These are phyloP conservation scores for Diaporthe citrichinensis DNA, from an alignment of 2,329 filamentous ascomycete species.

Conservation along the genomic window DNA sequence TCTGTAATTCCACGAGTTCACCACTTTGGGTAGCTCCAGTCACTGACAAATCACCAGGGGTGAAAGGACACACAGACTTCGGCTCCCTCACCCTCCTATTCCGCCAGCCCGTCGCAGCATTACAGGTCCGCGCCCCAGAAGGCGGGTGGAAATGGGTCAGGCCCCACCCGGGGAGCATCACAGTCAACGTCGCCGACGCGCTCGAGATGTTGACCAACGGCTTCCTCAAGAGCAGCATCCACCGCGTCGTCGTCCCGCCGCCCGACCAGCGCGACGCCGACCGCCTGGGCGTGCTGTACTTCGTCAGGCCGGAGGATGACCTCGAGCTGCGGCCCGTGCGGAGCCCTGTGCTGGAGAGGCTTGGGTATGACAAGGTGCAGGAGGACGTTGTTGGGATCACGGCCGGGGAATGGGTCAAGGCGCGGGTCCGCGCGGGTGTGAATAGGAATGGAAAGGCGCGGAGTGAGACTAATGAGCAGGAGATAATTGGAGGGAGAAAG, in stretches of 20 bases:
- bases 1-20: background rate
- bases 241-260: slow-evolving; percentile 59
- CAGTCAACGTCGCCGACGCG: slow-evolving; percentile 66
- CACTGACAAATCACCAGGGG: slow-evolving; percentile 53
- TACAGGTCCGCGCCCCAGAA: slow-evolving; percentile 53
- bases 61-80: slow-evolving; percentile 65
- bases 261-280: slow-evolving; percentile 55
- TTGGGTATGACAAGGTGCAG: slow-evolving; percentile 49
- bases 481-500: background rate
- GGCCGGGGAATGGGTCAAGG: slow-evolving; percentile 54
- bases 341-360: slow-evolving; percentile 51
- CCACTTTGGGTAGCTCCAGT: background rate
- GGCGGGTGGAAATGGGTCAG: slow-evolving; percentile 60
- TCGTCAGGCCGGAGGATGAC: slow-evolving; percentile 54
- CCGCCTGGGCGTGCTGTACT: slow-evolving; percentile 56
- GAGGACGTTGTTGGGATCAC: slow-evolving; percentile 51
- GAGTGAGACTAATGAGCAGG: slow-evolving; percentile 5
- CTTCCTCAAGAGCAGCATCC: slow-evolving; percentile 60
- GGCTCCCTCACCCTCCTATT: slow-evolving; percentile 68
- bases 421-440: slow-evolving; percentile 46
- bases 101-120: slow-evolving; percentile 66
- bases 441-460: background rate
- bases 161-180: slow-evolving; percentile 64
- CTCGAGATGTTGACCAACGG: slow-evolving; percentile 63
- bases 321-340: slow-evolving; percentile 50